Evolutionary conservation across 2,329 filamentous ascomycete genomes (phyloP).

Genomic region (Neoarthrinium moseri): DNA sequence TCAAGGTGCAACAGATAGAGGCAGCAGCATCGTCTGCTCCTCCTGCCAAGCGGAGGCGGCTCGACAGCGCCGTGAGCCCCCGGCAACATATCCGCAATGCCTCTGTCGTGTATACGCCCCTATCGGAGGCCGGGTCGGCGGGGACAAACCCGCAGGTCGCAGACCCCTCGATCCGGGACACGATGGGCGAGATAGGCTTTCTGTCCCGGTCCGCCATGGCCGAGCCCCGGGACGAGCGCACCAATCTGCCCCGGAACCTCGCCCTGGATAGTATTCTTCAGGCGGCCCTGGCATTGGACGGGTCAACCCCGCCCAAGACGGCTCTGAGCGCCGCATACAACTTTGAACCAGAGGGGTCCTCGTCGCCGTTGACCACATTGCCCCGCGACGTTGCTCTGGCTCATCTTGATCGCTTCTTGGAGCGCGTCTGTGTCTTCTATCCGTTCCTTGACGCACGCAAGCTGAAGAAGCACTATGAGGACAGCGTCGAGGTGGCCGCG

Average conservation of each 20-base stretch:
- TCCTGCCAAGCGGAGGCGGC: too few relatives aligned
- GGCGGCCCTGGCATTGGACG: constrained; percentile 10
- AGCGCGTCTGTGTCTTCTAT: not conserved
- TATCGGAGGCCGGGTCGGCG: too few relatives aligned
- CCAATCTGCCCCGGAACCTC: constrained; percentile 20
- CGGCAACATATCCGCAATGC: too few relatives aligned
- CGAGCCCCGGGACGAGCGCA: constrained; percentile 22
- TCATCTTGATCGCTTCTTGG: constrained; percentile 2
- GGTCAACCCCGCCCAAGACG: constrained; percentile 6
- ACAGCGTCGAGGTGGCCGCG: not conserved
- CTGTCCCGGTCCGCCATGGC: constrained; percentile 30
- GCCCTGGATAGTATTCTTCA: constrained; percentile 12
- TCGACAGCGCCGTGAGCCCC: too few relatives aligned
- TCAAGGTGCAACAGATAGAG: too few relatives aligned
- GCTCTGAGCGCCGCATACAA: not conserved
- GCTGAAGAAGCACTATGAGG: not conserved
- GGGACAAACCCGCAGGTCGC: too few relatives aligned
- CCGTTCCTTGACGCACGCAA: not conserved
- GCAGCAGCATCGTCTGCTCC: too few relatives aligned
- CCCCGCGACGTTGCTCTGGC: not conserved
- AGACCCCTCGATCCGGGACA: constrained; percentile 19
- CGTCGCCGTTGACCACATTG: not conserved
- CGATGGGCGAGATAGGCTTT: constrained; percentile 28
- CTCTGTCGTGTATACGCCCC: too few relatives aligned
- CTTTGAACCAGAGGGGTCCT: not conserved